These are phyloP conservation scores for Solanum piurae DNA, from an alignment of 257 asterid species.

Conservation along the genomic window DNA sequence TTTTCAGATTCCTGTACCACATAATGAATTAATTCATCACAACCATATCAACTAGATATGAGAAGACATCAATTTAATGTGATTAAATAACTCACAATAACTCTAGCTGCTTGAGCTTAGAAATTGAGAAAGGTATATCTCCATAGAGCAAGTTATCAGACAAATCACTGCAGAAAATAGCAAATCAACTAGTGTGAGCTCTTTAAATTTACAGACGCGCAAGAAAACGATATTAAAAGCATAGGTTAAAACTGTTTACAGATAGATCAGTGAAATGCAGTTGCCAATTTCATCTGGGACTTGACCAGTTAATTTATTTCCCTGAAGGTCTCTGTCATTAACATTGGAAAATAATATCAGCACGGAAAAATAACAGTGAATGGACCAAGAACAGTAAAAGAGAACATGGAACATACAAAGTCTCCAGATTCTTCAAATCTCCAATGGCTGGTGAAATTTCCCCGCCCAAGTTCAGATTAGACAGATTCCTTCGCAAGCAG, in stretches of 20 bases:
- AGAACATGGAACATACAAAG: conserved; percentile 40
- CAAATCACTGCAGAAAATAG: conserved; percentile 48
- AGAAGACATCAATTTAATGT: neutral
- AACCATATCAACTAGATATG: neutral
- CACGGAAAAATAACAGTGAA: neutral
- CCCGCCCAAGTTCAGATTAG: conserved; percentile 81
- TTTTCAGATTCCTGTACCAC: conserved; percentile 55
- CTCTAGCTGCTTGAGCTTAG: conserved; percentile 92
- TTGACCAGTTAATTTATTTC: conserved; percentile 82
- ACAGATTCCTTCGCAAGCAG: conserved; percentile 55
- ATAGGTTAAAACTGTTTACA: conserved; percentile 28
- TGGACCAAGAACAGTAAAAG: neutral
- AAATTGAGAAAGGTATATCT: conserved; percentile 80
- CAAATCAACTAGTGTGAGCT: neutral
- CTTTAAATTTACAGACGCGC: too few relatives aligned
- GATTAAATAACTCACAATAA: conserved; percentile 44
- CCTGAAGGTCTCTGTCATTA: conserved; percentile 70
- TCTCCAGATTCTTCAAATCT: conserved; percentile 55
- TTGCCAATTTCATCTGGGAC: conserved; percentile 91
- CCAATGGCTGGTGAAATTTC: conserved; percentile 86
- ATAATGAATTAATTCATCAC: neutral
- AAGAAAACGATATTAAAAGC: neutral
- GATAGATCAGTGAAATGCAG: conserved; percentile 44
- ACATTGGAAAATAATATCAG: neutral
- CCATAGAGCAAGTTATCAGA: conserved; percentile 77